phyloP scores from a whole-genome alignment of 768 basidiomycete genomes.

The Rhodotorula graminis region DNA sequence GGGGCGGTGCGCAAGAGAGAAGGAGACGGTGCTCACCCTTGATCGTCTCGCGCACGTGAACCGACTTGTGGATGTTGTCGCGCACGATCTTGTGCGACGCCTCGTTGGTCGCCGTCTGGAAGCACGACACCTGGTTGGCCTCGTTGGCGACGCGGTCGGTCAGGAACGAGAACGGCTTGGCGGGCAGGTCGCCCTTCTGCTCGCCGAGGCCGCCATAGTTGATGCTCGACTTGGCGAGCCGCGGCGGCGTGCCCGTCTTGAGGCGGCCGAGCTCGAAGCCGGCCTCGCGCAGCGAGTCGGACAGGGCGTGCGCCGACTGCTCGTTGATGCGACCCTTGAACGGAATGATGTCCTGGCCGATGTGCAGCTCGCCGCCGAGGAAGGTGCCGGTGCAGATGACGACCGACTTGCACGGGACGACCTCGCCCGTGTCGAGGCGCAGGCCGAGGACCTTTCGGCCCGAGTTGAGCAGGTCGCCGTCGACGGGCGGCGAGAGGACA shows the following conservation, averaged over 20 bases:
- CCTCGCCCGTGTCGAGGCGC: constrained; percentile 61
- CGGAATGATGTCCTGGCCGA: constrained; percentile 53
- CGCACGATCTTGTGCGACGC: constrained; percentile 69
- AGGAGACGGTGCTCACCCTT: constrained; percentile 55
- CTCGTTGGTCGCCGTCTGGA: constrained; percentile 66
- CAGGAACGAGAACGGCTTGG: constrained; percentile 72
- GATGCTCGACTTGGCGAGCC: constrained; percentile 66
- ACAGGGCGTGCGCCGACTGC: constrained; percentile 58
- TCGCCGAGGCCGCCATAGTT: constrained; percentile 59
- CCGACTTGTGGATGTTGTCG: constrained; percentile 68
- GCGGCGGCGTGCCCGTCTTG: constrained; percentile 76
- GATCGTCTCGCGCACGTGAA: constrained; percentile 83
- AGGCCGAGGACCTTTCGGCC: constrained; percentile 28
- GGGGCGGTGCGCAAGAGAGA: too few relatives aligned
- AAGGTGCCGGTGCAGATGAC: constrained; percentile 90
- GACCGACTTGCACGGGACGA: constrained; percentile 70
- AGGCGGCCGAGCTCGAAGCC: constrained; percentile 78
- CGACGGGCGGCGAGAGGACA: constrained; percentile 56
- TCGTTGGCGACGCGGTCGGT: constrained; percentile 65
- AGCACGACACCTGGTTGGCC: constrained; percentile 70
- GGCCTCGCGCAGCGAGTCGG: constrained; percentile 65
- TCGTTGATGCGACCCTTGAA: constrained; percentile 40
- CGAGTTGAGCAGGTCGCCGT: background rate
- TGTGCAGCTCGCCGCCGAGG: constrained; percentile 83
- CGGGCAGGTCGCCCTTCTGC: constrained; percentile 64